Percentiles rank a stretch among this genome's conserved stretches.
phyloP scores from a whole-genome alignment of 2,329 filamentous ascomycete genomes.

The Tolypocladium album region DNA sequence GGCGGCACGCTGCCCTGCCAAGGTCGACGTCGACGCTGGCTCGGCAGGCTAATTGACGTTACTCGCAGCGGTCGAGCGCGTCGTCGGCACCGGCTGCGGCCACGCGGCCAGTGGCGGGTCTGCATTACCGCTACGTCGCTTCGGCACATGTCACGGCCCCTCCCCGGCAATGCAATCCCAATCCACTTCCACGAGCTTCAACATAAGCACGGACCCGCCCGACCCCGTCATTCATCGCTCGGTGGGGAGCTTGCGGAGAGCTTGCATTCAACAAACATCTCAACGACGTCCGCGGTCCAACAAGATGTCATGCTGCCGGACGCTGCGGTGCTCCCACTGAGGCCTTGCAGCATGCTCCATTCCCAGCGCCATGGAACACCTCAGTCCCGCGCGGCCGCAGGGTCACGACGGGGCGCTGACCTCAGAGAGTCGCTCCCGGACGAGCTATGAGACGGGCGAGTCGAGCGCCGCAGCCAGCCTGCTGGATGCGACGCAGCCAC shows the following conservation, averaged over 20 bases:
- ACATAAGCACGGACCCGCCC: not conserved
- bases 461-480: slow-evolving; percentile 20
- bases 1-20: too few relatives aligned
- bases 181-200: not conserved
- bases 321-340: not conserved
- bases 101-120: not conserved
- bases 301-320: slow-evolving; percentile 4
- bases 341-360: slow-evolving; percentile 8
- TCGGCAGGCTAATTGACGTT: too few relatives aligned
- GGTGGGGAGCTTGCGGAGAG: not conserved
- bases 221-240: not conserved
- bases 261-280: not conserved
- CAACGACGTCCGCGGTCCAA: not conserved
- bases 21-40: too few relatives aligned
- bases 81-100: not conserved
- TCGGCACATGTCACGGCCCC: not conserved
- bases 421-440: slow-evolving; percentile 4
- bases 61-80: too few relatives aligned
- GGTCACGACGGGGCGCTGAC: slow-evolving; percentile 4
- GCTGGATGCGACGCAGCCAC: not conserved
- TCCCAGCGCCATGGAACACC: slow-evolving; percentile 9
- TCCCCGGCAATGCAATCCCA: not conserved
- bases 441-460: slow-evolving; percentile 32
- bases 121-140: not conserved
- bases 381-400: slow-evolving; percentile 7